phyloP scores from a whole-genome alignment of 2,329 filamentous ascomycete species.

The Ploettnerulaceae sp. region DNA sequence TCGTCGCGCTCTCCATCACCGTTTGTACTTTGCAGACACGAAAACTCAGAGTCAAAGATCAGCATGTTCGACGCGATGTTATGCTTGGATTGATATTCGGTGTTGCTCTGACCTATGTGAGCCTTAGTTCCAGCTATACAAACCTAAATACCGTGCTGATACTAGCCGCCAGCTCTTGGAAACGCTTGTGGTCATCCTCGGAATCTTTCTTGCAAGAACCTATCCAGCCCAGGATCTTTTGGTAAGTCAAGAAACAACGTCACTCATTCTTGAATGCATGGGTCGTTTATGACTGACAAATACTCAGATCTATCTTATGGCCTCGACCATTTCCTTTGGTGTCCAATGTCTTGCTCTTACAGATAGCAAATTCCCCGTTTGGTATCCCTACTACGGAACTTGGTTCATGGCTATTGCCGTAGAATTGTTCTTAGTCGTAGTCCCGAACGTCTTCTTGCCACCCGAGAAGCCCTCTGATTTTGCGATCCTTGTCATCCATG shows the following conservation, averaged over 20 bases:
- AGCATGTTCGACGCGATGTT: constrained; percentile 40
- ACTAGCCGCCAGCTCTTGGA: constrained; percentile 32
- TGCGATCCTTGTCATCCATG: constrained; percentile 24
- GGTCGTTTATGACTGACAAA: constrained; percentile 15
- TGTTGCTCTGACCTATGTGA: constrained; percentile 39
- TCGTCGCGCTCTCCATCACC: constrained; percentile 45
- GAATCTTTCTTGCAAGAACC: constrained; percentile 22
- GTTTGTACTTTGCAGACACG: constrained; percentile 50
- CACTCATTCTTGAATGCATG: no score
- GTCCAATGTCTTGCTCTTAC: constrained; percentile 52
- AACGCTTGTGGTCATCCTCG: constrained; percentile 26
- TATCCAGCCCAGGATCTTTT: constrained; percentile 30
- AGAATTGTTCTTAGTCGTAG: constrained; percentile 45
- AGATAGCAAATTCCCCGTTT: constrained; percentile 47
- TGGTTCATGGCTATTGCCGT: constrained; percentile 54
- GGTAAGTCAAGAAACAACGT: constrained; percentile 20
- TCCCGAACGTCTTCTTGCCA: constrained; percentile 31
- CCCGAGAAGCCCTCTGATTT: constrained; percentile 26
- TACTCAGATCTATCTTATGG: constrained; percentile 49
- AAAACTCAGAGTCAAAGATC: constrained; percentile 33
- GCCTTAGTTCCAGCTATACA: constrained; percentile 10
- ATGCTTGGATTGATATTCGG: constrained; percentile 39
- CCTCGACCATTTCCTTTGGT: constrained; percentile 60
- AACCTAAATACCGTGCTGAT: constrained; percentile 8
- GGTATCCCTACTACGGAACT: constrained; percentile 60